A percentile compares a stretch with the other conserved stretches of the same genome.
Conservation (phyloP, 352 stramenopile genomes). For the Phytophthora kernoviae region DNA sequence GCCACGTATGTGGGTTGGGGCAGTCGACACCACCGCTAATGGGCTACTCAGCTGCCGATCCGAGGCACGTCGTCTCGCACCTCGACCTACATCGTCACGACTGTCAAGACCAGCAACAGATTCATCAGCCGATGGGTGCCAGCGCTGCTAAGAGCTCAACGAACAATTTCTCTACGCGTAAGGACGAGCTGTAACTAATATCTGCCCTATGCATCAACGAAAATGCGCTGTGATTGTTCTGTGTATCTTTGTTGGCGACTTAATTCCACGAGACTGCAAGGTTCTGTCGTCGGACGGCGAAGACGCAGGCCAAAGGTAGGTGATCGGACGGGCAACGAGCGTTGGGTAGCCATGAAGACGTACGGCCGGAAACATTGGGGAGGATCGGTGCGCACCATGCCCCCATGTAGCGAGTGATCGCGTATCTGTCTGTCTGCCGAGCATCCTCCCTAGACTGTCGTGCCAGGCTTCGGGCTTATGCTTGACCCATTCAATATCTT, state of each 20-base stretch:
- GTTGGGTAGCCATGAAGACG: slow-evolving; percentile 70
- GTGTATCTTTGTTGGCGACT: neutral
- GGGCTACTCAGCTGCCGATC: slow-evolving; percentile 44
- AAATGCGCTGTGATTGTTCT: too few relatives aligned
- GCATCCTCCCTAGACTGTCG: slow-evolving; percentile 29
- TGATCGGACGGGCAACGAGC: slow-evolving; percentile 75
- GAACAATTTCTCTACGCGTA: slow-evolving; percentile 22
- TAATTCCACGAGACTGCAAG: slow-evolving; percentile 62
- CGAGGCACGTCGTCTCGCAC: slow-evolving; percentile 8
- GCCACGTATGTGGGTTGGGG: slow-evolving; percentile 33
- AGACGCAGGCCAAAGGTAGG: slow-evolving; percentile 70
- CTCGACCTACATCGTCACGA: slow-evolving; percentile 30
- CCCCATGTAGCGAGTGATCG: slow-evolving; percentile 50
- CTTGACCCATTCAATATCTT: slow-evolving; percentile 49
- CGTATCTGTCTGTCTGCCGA: slow-evolving; percentile 8
- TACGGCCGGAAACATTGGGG: slow-evolving; percentile 36
- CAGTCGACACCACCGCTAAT: slow-evolving; percentile 38
- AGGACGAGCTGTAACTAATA: slow-evolving; percentile 39
- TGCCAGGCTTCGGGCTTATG: slow-evolving; percentile 46
- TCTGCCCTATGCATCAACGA: neutral
- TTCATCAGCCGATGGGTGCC: neutral
- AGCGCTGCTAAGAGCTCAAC: neutral
- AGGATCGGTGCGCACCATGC: slow-evolving; percentile 51
- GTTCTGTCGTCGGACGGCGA: slow-evolving; percentile 54
- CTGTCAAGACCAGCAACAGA: slow-evolving; percentile 18